Evolutionary conservation across 805 yeast species (phyloP).

Genomic region (Candida hungchunana): DNA sequence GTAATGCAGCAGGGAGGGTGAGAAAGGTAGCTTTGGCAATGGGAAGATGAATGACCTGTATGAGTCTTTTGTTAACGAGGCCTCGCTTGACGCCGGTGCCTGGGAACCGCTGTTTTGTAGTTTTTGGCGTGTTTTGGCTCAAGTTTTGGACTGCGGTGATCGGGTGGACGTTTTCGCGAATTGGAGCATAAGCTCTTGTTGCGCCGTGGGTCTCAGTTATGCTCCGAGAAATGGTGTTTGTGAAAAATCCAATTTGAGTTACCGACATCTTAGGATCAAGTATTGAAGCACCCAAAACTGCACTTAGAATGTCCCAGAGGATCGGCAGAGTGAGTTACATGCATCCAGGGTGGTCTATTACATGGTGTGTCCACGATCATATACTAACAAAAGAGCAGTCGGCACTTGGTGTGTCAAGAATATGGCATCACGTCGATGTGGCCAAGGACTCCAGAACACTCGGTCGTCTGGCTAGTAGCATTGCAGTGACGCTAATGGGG

Average conservation of each 20-base stretch:
- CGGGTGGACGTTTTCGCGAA: too few species aligned
- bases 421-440: slow-evolving; percentile 95
- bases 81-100: too few species aligned
- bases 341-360: neutral
- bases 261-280: too few species aligned
- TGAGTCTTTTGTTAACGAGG: neutral
- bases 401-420: slow-evolving; percentile 72
- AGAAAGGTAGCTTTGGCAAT: neutral
- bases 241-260: too few species aligned
- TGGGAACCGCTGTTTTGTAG: too few species aligned
- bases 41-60: neutral
- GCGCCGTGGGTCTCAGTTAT: too few species aligned
- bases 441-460: slow-evolving; percentile 79
- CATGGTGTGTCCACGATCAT: neutral
- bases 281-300: neutral
- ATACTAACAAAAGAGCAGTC: neutral
- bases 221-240: too few species aligned
- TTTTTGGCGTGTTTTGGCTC: too few species aligned
- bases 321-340: slow-evolving; percentile 24
- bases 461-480: slow-evolving; percentile 87
- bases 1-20: neutral
- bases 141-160: neutral
- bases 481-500: slow-evolving; percentile 89
- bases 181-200: too few species aligned
- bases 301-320: slow-evolving; percentile 24